Evolutionary conservation across 2,329 filamentous ascomycete genomes (phyloP).

Genomic region (Curvularia verruculosa): DNA sequence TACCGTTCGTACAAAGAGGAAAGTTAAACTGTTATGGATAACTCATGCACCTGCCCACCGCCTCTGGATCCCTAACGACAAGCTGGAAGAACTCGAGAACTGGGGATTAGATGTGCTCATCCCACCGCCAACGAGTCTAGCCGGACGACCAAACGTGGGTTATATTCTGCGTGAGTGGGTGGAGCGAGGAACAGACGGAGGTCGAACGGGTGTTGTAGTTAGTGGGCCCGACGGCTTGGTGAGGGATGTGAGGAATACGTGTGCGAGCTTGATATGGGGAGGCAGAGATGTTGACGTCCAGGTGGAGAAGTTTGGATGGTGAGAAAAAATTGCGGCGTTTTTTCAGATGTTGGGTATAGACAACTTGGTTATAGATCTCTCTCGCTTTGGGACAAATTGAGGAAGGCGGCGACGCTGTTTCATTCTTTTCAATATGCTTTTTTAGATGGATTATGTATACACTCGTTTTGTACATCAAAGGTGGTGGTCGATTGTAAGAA

Average conservation of each 20-base stretch:
- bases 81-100: constrained; percentile 57
- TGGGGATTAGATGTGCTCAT: constrained; percentile 61
- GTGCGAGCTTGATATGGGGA: constrained; percentile 55
- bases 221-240: constrained; percentile 69
- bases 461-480: too few species aligned
- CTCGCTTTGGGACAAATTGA: background rate
- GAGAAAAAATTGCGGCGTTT: background rate
- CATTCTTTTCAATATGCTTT: background rate
- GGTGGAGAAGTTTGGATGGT: constrained; percentile 75
- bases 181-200: constrained; percentile 47
- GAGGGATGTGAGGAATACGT: constrained; percentile 64
- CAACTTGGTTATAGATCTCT: background rate
- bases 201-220: constrained; percentile 60
- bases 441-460: background rate
- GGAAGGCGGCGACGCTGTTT: background rate
- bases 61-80: constrained; percentile 60
- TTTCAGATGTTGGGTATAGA: background rate
- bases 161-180: constrained; percentile 52
- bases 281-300: constrained; percentile 60
- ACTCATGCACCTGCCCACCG: constrained; percentile 60
- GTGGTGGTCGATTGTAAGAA: too few species aligned
- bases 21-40: constrained; percentile 65
- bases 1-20: constrained; percentile 28
- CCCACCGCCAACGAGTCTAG: constrained; percentile 60
- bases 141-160: constrained; percentile 61